Evolutionary conservation across 768 basidiomycete genomes (phyloP).

Genomic region (Cyclocybe aegerita): DNA sequence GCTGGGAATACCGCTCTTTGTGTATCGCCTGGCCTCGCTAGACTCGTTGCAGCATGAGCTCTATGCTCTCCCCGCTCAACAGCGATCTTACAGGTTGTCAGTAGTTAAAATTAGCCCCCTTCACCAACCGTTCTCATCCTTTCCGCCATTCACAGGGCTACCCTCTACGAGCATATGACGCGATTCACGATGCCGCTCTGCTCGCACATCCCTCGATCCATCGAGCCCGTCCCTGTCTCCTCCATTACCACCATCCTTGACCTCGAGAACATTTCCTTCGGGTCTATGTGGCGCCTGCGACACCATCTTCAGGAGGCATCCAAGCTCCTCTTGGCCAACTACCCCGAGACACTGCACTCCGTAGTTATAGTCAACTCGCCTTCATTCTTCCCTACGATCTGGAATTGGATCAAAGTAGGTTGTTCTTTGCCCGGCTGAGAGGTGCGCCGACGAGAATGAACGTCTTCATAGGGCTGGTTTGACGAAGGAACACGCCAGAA

Average conservation of each 20-base stretch:
- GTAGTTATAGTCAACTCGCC: conserved; percentile 79
- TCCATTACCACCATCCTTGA: conserved; percentile 72
- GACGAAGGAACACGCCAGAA: conserved; percentile 78
- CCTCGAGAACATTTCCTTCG: conserved; percentile 57
- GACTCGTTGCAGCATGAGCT: conserved; percentile 60
- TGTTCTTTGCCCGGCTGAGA: too few relatives aligned
- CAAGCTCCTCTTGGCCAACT: conserved; percentile 72
- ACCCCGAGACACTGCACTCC: conserved; percentile 73
- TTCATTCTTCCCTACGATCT: conserved; percentile 78
- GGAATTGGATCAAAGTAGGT: conserved; percentile 79
- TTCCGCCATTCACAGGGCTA: conserved; percentile 40
- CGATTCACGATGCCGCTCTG: conserved; percentile 68
- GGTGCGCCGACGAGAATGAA: too few relatives aligned
- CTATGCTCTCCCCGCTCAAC: conserved; percentile 47
- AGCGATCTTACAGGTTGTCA: conserved; percentile 72
- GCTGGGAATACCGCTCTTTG: conserved; percentile 72
- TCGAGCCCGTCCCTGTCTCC: conserved; percentile 52
- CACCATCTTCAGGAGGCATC: conserved; percentile 76
- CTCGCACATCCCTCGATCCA: conserved; percentile 53
- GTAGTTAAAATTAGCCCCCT: conserved; percentile 13
- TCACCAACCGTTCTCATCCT: background rate
- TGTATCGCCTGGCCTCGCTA: conserved; percentile 67
- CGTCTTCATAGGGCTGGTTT: conserved; percentile 59
- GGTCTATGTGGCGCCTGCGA: conserved; percentile 68
- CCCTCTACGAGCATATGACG: conserved; percentile 65